Base-by-base conservation (phyloP, 257 asterid species). In the Solanum microdontum region DNA sequence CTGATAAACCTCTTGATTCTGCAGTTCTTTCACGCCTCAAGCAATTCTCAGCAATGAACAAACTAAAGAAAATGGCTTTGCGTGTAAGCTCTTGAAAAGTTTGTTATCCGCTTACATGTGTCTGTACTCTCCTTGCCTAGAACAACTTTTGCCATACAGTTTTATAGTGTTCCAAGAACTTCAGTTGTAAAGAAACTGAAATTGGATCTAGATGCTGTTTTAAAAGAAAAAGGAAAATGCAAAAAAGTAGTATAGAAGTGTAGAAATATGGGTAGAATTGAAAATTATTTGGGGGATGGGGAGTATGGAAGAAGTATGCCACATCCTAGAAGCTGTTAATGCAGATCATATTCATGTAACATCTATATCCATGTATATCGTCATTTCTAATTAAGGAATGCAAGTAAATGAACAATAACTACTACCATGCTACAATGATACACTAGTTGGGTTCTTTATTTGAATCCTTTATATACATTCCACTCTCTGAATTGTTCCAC, bases 1-100 rank as follows among this genome's bases (percentile, higher is more conserved):
- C 99, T 43, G 98, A 96, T 92, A 96, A 93, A 91, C 99, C 99
- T 89, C 98, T 96, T 39, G 98, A 96, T 91, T 96, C 99, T 90
- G 99, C 98, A 45, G 99, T 96, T 88, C 88, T 96, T 28, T 95
- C 99, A 17, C 99, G 99, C 86, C 95, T 96, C 88, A 96, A 96
- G 88, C 99, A 96, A 91, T 96, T 96, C 90, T 96, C 99, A 88
- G 99, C 98, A 60, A 96, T 96, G 99, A 96, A 96, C 94, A 96
- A 96, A 90, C 98, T 96, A 51, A 96, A 96, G 95, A 96, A 94
- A 93, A 96, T 96, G 98, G 99, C 99, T 90, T 89, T 96, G 88
- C 98, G 98, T 48, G 99, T 96, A 93, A 93, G 97, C 33, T 86
- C 89, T 82, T 82, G 39, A 48, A 82, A 48, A 82, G 70, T 48